These are phyloP conservation scores for Pseudoscleropodium purum DNA, from an alignment of 225 moss, liverwort and hornwort genomes.

Conservation along the genomic window DNA sequence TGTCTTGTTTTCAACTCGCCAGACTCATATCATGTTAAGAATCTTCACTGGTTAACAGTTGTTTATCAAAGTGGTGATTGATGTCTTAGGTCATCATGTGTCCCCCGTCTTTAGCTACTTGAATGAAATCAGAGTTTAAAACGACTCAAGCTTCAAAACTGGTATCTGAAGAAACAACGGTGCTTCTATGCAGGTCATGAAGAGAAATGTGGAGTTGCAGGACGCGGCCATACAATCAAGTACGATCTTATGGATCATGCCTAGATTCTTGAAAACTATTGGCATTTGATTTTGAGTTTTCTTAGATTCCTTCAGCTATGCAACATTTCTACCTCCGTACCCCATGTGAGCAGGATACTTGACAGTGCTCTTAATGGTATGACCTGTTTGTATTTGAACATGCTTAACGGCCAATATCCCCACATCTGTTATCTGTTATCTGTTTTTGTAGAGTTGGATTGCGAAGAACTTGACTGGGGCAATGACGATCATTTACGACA, in stretches of 20 bases:
- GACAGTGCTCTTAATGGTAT: not conserved
- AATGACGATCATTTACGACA: conserved; percentile 39
- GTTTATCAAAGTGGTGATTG: not conserved
- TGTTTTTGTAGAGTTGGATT: conserved; percentile 47
- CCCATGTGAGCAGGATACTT: not conserved
- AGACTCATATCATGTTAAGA: not conserved
- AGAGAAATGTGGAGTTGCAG: conserved; percentile 71
- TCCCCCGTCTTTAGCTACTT: not conserved
- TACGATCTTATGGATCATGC: not conserved
- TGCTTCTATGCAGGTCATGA: conserved; percentile 61
- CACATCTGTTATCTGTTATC: not conserved
- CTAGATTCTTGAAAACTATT: not conserved
- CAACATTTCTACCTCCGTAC: not conserved
- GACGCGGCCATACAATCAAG: conserved; percentile 14
- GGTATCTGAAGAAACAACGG: not conserved
- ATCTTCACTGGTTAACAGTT: not conserved
- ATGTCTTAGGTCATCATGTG: not conserved
- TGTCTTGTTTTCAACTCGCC: not conserved
- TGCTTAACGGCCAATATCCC: not conserved
- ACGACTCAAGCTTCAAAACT: not conserved
- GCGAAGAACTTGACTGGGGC: conserved; percentile 83
- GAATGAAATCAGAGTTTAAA: not conserved
- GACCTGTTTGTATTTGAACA: not conserved
- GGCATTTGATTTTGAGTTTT: not conserved
- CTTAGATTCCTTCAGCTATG: not conserved